Base-by-base conservation (phyloP, 1,284 basidiomycete species). In the Cyathus pygmaeus region DNA sequence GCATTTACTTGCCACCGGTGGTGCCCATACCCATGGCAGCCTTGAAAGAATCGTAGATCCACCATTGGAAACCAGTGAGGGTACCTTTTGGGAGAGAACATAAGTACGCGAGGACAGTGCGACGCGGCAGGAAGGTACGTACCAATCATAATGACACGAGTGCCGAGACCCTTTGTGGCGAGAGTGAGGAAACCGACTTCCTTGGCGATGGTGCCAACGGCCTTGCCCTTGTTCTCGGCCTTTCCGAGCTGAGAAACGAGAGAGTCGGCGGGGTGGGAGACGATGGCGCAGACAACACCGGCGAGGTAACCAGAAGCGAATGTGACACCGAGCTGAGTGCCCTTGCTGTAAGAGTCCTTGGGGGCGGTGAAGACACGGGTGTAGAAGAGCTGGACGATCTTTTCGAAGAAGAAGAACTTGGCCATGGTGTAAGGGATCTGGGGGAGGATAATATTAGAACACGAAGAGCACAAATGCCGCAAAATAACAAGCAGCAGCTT, bases 371-470 rank as follows among this genome's bases (percentile, higher is more conserved):
- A 89, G 74, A 91, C 87, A 72, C 89, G 85, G 55, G 85, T 89
- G 81, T 94, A 94, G 85, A 94, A 93, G 65, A 89, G 67, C 68
- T 85, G 80, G 71, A 89, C 92, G 68, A 91, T 92, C 83, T 88
- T 88, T 78, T 94, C 92, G 76, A 89, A 94, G 87, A 89, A 91
- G 87, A 85, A 91, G 87, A 94, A 94, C 79, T 94, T 94, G 80
- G 92, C 91, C 92, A 94, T 93, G 65, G 92, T 94, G 81, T 94
- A 94, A 46, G 92, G 92, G 71, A 94, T 93, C 89, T 92, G 26
- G 7, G 36, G 46, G n/a, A 10, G 31, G 36, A 36, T 53, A 49
- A 59, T n/a, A 57, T 41, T 57, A 51, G 24, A 59, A 13, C 15
- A 41, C 55, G 42, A 59, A 44, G 27, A 24, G 47, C 15, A 33